These are phyloP conservation scores for Tarenaya hassleriana DNA, from an alignment of 345 rosid species.

Conservation along the genomic window DNA sequence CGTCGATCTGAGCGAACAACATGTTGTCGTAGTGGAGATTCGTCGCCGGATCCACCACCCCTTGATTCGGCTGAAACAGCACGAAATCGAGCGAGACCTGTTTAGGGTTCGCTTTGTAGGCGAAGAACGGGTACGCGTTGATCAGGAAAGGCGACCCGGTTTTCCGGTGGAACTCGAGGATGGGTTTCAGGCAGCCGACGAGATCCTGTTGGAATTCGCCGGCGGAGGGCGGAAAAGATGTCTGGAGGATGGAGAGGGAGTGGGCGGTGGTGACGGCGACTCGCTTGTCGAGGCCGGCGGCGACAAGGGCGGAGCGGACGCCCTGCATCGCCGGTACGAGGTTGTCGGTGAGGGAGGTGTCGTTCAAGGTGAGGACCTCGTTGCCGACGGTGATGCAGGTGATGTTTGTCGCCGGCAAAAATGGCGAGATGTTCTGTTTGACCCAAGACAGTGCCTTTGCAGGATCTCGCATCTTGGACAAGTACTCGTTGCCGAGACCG, in stretches of 20 bases:
- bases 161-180: slow-evolving; percentile 58
- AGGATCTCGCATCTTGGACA: slow-evolving; percentile 59
- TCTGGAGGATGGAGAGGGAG: slow-evolving; percentile 56
- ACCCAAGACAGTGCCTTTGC: slow-evolving; percentile 57
- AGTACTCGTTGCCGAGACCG: slow-evolving; percentile 65
- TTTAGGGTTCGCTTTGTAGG: slow-evolving; percentile 76
- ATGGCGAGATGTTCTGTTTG: slow-evolving; percentile 56
- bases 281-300: slow-evolving; percentile 53
- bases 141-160: slow-evolving; percentile 72
- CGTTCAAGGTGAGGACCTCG: slow-evolving; percentile 73
- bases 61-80: slow-evolving; percentile 66
- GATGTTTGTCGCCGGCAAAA: slow-evolving; percentile 76
- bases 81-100: slow-evolving; percentile 70
- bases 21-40: slow-evolving; percentile 80
- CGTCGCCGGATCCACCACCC: slow-evolving; percentile 56
- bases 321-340: slow-evolving; percentile 84
- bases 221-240: slow-evolving; percentile 85
- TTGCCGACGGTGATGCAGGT: slow-evolving; percentile 81
- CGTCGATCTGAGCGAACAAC: slow-evolving; percentile 88
- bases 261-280: slow-evolving; percentile 78
- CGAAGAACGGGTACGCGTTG: slow-evolving; percentile 93
- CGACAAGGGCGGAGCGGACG: slow-evolving; percentile 59
- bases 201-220: slow-evolving; percentile 73
- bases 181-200: slow-evolving; percentile 35
- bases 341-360: slow-evolving; percentile 42